Base-by-base conservation (phyloP, 371 early-diverging fungal species). In the Rhizomucor miehei region DNA sequence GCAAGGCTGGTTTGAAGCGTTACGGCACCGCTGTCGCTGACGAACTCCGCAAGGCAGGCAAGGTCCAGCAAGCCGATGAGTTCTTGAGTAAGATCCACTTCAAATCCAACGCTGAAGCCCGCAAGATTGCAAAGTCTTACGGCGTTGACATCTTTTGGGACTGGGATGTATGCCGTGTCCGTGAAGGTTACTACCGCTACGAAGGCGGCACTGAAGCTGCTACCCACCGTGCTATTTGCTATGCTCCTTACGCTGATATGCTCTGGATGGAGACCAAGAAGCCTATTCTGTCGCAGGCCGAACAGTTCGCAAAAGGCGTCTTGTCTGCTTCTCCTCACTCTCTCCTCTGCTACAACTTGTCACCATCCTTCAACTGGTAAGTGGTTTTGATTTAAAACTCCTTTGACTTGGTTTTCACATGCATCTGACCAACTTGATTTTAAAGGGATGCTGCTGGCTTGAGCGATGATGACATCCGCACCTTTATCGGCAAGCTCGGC, bases 251-350 rank as follows among this genome's bases (percentile, higher is more conserved):
- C 80, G 85, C 91, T 59, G 99, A 98, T 73, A 79, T 97, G 63
- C 73, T 97, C 41, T 98, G 98, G 99, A 97, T 97, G 98, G 98
- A 98, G 79, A 95, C 97, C 54, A 92, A 89, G 74, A 92, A 88
- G 65, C 98, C 99, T 25, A 91, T 94, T 61, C 78, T 86, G 57
- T 67, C 81, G 49, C 99, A 98, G 79, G 98, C 99, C 51, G 83
- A 87, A 65, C 86, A 95, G 70, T 98, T 97, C 68, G 59, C 97
- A 25, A 70, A 77, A 48, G 95, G 94, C 57, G 98, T 98, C 17
- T 60, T 76, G 23, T 48, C 66, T 41, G 82, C 67, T n/a, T 71
- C 74, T 51, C 89, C 89, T 38, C 63, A 84, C 19, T 61, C 73
- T 23, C 71, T 87, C 70, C 86, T 97, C 46, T 92, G 95, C 44